Conservation (phyloP, 2,329 filamentous ascomycete species). For the Cytospora mali region DNA sequence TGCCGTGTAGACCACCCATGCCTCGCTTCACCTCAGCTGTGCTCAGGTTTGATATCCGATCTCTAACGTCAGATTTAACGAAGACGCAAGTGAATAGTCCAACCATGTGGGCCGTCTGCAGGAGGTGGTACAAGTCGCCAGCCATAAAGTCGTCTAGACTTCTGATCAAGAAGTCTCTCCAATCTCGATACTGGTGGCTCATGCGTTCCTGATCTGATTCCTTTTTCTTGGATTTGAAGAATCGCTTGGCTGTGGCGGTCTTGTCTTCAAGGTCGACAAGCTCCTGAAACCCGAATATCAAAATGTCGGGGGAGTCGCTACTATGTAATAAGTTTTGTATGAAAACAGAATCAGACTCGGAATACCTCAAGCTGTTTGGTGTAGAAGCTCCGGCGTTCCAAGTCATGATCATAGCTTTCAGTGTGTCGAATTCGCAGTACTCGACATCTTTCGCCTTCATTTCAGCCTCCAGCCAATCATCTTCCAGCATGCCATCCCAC, state of each 20-base stretch:
- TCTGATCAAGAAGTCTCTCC: slow-evolving; percentile 86
- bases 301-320: slow-evolving; percentile 81
- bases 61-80: slow-evolving; percentile 77
- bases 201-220: slow-evolving; percentile 85
- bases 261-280: slow-evolving; percentile 98
- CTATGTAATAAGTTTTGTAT: slow-evolving; percentile 77
- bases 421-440: slow-evolving; percentile 83
- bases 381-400: slow-evolving; percentile 98
- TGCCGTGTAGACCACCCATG: slow-evolving; percentile 93
- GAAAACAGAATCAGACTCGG: slow-evolving; percentile 72
- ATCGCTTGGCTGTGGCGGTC: slow-evolving; percentile 92
- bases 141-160: slow-evolving; percentile 83
- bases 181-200: slow-evolving; percentile 96
- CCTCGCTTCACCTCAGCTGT: slow-evolving; percentile 90
- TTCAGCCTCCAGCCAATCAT: slow-evolving; percentile 89
- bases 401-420: slow-evolving; percentile 80
- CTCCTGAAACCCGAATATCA: slow-evolving; percentile 97
- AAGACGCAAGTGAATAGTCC: slow-evolving; percentile 97
- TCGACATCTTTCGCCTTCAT: slow-evolving; percentile 84
- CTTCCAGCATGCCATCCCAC: slow-evolving; percentile 92
- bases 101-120: slow-evolving; percentile 88
- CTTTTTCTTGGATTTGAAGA: slow-evolving; percentile 90
- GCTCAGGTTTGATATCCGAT: slow-evolving; percentile 75
- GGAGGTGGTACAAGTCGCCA: slow-evolving; percentile 76
- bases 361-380: slow-evolving; percentile 76